These are phyloP conservation scores for Aspergillus sergii DNA, from an alignment of 2,329 filamentous ascomycete species.

Conservation along the genomic window DNA sequence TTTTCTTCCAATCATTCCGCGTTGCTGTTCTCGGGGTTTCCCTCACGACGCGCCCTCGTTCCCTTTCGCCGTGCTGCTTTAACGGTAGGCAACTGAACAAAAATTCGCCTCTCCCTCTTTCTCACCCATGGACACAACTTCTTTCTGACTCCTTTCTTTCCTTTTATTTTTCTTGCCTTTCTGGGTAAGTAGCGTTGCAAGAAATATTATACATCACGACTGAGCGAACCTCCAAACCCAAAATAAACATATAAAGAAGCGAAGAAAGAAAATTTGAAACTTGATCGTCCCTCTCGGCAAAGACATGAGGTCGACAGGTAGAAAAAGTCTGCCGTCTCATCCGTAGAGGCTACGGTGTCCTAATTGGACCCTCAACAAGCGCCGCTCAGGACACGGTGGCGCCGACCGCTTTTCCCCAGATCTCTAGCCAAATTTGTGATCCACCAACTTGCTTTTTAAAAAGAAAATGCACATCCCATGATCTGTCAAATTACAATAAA, in stretches of 20 bases:
- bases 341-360: conserved; percentile 2
- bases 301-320: neutral
- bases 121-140: conserved; percentile 8
- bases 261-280: neutral
- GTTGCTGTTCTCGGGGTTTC: conserved; percentile 27
- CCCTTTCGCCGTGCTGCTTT: conserved; percentile 37
- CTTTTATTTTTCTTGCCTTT: conserved; percentile 3
- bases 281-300: neutral
- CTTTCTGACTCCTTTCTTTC: neutral
- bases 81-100: conserved; percentile 37
- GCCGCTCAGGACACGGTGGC: conserved; percentile 10
- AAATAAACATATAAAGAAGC: neutral
- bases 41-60: conserved; percentile 29
- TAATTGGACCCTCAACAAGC: conserved; percentile 16
- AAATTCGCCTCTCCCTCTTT: conserved; percentile 25
- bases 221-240: neutral
- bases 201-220: neutral
- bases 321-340: neutral
- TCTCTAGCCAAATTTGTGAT: conserved; percentile 19
- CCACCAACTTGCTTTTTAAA: conserved; percentile 15
- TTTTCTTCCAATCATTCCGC: conserved; percentile 31
- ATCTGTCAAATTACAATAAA: conserved; percentile 5
- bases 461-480: conserved; percentile 2
- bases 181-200: neutral
- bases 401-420: conserved; percentile 19